phyloP scores from a whole-genome alignment of 176 grass and related monocot genomes.

The Cenchrus fungigraminus region DNA sequence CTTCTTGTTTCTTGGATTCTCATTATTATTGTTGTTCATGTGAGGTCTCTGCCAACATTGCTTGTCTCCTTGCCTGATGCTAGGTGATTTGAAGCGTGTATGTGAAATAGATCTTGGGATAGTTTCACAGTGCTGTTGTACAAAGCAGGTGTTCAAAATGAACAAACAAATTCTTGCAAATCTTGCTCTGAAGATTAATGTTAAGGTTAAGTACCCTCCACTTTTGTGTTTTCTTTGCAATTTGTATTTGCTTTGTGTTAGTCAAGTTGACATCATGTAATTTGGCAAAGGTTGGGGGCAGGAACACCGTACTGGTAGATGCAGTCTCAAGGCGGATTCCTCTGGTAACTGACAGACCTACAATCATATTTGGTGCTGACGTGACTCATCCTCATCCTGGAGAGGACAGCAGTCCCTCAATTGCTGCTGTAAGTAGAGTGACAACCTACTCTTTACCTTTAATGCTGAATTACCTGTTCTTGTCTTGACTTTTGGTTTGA shows the following conservation, averaged over 20 bases:
- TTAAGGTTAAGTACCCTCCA: constrained; percentile 49
- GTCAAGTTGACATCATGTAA: constrained; percentile 26
- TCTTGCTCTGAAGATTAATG: constrained; percentile 78
- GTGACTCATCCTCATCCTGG: constrained; percentile 66
- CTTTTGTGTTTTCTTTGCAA: neutral
- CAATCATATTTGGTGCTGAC: constrained; percentile 70
- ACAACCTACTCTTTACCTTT: constrained; percentile 7
- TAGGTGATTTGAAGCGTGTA: constrained; percentile 70
- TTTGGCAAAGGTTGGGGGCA: constrained; percentile 60
- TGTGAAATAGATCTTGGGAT: constrained; percentile 75
- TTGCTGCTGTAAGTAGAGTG: constrained; percentile 55
- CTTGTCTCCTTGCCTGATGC: constrained; percentile 9
- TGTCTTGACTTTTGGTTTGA: neutral
- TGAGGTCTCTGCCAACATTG: constrained; percentile 4
- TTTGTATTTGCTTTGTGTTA: neutral
- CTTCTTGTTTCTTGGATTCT: neutral
- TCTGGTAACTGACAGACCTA: constrained; percentile 46
- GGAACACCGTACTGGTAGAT: constrained; percentile 63
- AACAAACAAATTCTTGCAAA: constrained; percentile 68
- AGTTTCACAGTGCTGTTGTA: constrained; percentile 70
- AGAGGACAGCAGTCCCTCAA: constrained; percentile 61
- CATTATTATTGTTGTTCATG: neutral
- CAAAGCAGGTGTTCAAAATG: constrained; percentile 67
- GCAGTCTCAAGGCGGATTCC: constrained; percentile 49
- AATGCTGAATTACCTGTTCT: neutral